phyloP scores from a whole-genome alignment of 495 filamentous ascomycete genomes.

The Hypomontagnella submonticulosa region DNA sequence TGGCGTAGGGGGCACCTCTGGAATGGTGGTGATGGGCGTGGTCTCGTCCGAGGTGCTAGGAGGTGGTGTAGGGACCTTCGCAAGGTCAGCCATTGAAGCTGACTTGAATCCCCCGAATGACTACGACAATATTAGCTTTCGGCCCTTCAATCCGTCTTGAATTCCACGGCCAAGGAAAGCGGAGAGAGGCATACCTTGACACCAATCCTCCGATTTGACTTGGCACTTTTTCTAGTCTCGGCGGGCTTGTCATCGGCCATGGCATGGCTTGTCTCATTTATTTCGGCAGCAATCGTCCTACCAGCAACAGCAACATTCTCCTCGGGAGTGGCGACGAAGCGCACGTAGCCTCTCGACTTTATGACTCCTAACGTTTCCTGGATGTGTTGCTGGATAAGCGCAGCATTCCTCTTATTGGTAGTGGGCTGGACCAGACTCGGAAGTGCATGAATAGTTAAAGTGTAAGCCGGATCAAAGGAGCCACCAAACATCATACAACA shows the following conservation, averaged over 20 bases:
- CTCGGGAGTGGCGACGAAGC: conserved; percentile 74
- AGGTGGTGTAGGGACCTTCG: conserved; percentile 40
- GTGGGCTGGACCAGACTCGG: conserved; percentile 74
- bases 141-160: conserved; percentile 9
- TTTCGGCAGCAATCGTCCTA: conserved; percentile 73
- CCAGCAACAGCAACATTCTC: conserved; percentile 77
- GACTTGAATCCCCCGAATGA: conserved; percentile 45
- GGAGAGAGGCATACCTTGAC: conserved; percentile 40
- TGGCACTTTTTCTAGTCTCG: conserved; percentile 42
- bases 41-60: conserved; percentile 44
- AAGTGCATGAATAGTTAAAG: conserved; percentile 79
- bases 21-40: conserved; percentile 45
- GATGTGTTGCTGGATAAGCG: conserved; percentile 76
- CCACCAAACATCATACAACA: conserved; percentile 79
- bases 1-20: conserved; percentile 48
- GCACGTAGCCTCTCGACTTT: conserved; percentile 71
- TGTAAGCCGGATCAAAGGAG: conserved; percentile 80
- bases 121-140: conserved; percentile 37
- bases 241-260: conserved; percentile 33
- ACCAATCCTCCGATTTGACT: conserved; percentile 42
- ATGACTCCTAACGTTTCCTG: conserved; percentile 72
- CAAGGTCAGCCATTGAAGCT: conserved; percentile 41
- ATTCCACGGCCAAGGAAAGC: conserved; percentile 11
- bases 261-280: conserved; percentile 63
- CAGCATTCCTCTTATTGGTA: conserved; percentile 84